Evolutionary conservation across 192 early-diverging fungal genomes (phyloP).

Genomic region (Geranomyces variabilis): DNA sequence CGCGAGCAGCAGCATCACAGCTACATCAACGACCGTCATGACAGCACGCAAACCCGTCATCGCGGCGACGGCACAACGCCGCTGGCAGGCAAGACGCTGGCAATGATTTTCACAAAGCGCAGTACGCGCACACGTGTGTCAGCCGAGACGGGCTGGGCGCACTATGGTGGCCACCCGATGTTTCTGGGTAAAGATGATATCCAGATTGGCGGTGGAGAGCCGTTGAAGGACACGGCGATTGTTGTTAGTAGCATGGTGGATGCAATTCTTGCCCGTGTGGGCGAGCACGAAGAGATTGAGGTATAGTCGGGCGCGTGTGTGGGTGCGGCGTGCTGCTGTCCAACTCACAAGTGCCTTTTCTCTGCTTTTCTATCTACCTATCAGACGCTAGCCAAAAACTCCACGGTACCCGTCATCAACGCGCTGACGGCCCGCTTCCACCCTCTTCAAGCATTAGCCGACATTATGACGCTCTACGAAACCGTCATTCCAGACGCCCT

Average conservation of each 20-base stretch:
- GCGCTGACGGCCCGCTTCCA: conserved; percentile 94
- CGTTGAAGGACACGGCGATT: conserved; percentile 82
- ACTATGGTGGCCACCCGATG: conserved; percentile 93
- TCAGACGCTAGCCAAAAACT: conserved; percentile 82
- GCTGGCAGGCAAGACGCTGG: conserved; percentile 81
- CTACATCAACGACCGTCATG: too few relatives aligned
- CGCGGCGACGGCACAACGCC: too few relatives aligned
- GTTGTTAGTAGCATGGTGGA: conserved; percentile 97
- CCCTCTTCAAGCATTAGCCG: conserved; percentile 95
- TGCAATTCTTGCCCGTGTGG: conserved; percentile 92
- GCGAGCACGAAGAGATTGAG: conserved; percentile 86
- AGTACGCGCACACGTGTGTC: conserved; percentile 96
- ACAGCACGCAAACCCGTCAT: too few relatives aligned
- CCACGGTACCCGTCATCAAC: conserved; percentile 92
- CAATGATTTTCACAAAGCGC: conserved; percentile 92
- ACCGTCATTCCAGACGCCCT: conserved; percentile 50
- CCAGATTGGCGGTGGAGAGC: conserved; percentile 95
- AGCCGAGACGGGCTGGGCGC: conserved; percentile 87
- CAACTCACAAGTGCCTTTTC: neutral
- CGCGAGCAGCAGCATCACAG: neutral
- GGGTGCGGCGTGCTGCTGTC: neutral
- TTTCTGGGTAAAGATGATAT: conserved; percentile 95
- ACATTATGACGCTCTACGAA: conserved; percentile 95
- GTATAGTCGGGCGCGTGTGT: conserved; percentile 38
- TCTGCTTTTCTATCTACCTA: neutral